These are phyloP conservation scores for Colletotrichum sp. DNA, from an alignment of 2,329 filamentous ascomycete species.

Conservation along the genomic window DNA sequence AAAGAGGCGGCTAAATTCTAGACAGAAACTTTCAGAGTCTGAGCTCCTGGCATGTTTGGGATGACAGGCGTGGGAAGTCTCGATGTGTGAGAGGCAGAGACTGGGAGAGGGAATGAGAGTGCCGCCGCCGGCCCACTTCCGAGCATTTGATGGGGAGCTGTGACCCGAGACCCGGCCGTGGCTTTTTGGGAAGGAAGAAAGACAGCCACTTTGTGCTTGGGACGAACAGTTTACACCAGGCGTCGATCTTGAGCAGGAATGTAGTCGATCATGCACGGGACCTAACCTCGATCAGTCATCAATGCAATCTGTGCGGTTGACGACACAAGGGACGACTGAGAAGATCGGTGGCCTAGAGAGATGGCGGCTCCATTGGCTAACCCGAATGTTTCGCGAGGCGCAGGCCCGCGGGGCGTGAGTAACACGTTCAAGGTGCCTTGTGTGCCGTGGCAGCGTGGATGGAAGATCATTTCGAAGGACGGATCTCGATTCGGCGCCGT, in stretches of 20 bases:
- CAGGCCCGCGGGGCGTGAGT: neutral
- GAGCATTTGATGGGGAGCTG: neutral
- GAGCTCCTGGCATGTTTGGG: constrained; percentile 14
- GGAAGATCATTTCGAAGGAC: neutral
- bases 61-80: constrained; percentile 1
- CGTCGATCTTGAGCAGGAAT: neutral
- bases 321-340: neutral
- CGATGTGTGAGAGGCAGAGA: neutral
- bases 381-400: neutral
- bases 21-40: neutral
- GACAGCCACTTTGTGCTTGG: neutral
- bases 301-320: neutral
- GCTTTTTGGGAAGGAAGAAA: neutral
- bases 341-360: neutral
- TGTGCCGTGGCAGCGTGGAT: neutral
- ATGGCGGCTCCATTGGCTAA: neutral
- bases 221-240: neutral
- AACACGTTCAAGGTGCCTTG: neutral
- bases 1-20: neutral
- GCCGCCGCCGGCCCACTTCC: neutral
- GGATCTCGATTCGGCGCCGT: neutral
- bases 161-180: neutral
- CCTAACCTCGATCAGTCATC: neutral
- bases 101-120: neutral
- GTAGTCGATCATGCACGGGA: neutral